phyloP scores from a whole-genome alignment of 2,329 filamentous ascomycete genomes.

The Colletotrichum aenigma region DNA sequence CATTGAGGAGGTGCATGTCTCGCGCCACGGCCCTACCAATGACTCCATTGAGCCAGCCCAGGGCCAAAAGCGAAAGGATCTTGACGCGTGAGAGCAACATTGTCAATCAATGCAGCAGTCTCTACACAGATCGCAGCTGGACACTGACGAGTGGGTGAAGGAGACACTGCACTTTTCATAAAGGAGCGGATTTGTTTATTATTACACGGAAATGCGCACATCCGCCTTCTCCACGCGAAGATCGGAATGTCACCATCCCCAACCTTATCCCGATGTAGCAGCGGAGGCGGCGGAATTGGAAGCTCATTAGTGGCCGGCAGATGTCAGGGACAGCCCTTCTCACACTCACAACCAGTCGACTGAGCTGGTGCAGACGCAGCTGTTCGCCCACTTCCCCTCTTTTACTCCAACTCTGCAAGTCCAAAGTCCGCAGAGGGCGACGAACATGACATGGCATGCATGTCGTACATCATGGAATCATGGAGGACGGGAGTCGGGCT shows the following conservation, averaged over 20 bases:
- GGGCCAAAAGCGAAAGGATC: background rate
- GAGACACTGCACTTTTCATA: background rate
- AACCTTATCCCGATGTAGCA: background rate
- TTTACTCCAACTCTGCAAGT: background rate
- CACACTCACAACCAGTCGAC: background rate
- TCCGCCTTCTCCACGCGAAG: background rate
- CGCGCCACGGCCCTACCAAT: background rate
- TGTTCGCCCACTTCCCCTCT: background rate
- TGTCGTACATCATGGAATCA: background rate
- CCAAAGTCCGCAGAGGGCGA: background rate
- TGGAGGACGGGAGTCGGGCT: background rate
- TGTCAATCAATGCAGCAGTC: background rate
- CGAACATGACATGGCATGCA: background rate
- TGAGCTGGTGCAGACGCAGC: background rate
- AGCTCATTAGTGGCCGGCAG: constrained; percentile 8
- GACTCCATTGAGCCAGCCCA: constrained; percentile 3
- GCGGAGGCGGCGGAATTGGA: constrained; percentile 19
- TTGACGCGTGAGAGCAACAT: constrained; percentile 16
- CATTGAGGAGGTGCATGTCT: constrained; percentile 9
- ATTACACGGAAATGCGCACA: background rate
- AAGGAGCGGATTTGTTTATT: background rate
- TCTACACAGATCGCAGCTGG: background rate
- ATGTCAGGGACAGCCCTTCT: background rate
- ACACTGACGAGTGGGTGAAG: background rate
- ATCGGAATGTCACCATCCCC: background rate